Evolutionary conservation across 768 basidiomycete genomes (phyloP).

Genomic region (Udeniomyces megalosporus): DNA sequence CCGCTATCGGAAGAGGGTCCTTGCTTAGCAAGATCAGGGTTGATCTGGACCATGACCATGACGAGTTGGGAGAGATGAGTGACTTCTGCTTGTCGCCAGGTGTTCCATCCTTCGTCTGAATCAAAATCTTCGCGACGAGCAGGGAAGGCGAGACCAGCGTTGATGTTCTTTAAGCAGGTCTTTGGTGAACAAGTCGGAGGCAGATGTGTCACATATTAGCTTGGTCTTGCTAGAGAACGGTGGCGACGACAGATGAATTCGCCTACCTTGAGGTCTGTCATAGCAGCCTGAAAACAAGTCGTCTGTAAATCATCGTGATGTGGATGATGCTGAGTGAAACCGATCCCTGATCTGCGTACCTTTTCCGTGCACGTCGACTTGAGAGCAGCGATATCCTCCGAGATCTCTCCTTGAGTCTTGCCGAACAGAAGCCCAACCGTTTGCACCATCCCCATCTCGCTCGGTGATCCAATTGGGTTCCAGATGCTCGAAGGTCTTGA

Average conservation of each 20-base stretch:
- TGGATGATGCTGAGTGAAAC: too few species aligned
- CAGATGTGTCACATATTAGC: too few species aligned
- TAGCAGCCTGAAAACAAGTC: slow-evolving; percentile 45
- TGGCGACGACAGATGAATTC: too few species aligned
- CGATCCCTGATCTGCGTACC: too few species aligned
- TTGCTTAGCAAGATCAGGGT: slow-evolving; percentile 54
- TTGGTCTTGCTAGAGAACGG: too few species aligned
- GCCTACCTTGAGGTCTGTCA: slow-evolving; percentile 67
- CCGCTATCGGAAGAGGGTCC: slow-evolving; percentile 11
- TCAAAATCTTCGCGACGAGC: slow-evolving; percentile 76
- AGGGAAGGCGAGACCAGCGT: slow-evolving; percentile 64
- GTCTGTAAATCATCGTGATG: slow-evolving; percentile 7
- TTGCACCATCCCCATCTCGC: slow-evolving; percentile 62
- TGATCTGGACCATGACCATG: slow-evolving; percentile 66
- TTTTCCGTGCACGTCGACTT: slow-evolving; percentile 57
- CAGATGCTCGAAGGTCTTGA: too few species aligned
- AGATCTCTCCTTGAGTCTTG: slow-evolving; percentile 48
- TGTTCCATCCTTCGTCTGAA: slow-evolving; percentile 60
- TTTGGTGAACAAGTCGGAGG: too few species aligned
- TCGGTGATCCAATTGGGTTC: slow-evolving; percentile 25
- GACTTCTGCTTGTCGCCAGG: slow-evolving; percentile 69
- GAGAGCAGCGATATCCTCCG: slow-evolving; percentile 56
- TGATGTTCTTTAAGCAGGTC: slow-evolving; percentile 84
- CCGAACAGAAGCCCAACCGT: slow-evolving; percentile 59
- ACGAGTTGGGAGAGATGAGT: slow-evolving; percentile 74